Conservation (phyloP, 768 basidiomycete species). For the Exidia glandulosa region DNA sequence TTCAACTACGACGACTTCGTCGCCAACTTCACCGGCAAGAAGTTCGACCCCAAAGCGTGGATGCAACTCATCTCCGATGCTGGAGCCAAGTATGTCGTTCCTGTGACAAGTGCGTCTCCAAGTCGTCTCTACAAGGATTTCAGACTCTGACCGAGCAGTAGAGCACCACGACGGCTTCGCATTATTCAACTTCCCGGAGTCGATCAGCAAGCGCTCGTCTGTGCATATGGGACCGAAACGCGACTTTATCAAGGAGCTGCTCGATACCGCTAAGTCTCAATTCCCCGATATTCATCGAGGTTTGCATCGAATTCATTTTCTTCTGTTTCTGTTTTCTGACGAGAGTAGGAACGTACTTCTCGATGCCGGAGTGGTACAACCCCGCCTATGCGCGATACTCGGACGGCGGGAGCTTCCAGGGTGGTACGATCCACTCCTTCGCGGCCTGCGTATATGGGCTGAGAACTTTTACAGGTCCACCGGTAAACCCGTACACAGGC, state of each 20-base stretch:
- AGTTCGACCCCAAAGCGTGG: constrained; percentile 46
- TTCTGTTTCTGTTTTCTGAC: background rate
- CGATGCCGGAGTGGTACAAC: constrained; percentile 40
- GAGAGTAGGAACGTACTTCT: constrained; percentile 46
- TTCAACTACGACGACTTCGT: constrained; percentile 51
- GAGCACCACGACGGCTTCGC: constrained; percentile 56
- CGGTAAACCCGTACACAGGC: constrained; percentile 35
- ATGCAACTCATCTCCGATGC: constrained; percentile 40
- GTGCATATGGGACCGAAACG: constrained; percentile 39
- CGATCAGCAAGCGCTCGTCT: background rate
- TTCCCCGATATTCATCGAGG: constrained; percentile 39
- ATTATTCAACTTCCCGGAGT: constrained; percentile 11
- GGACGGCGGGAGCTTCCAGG: background rate
- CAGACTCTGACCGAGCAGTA: constrained; percentile 14
- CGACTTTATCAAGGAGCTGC: constrained; percentile 40
- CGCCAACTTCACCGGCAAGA: constrained; percentile 36
- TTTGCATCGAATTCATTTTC: background rate
- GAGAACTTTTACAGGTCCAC: background rate
- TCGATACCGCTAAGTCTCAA: constrained; percentile 36
- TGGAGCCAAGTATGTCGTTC: constrained; percentile 52
- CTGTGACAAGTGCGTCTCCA: constrained; percentile 32
- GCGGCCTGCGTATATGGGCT: background rate
- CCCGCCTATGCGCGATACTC: background rate
- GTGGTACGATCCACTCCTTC: background rate
- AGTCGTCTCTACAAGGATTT: background rate